Evolutionary conservation across 495 filamentous ascomycete species (phyloP).

Genomic region (Hypoxylon lienhwacheense): DNA sequence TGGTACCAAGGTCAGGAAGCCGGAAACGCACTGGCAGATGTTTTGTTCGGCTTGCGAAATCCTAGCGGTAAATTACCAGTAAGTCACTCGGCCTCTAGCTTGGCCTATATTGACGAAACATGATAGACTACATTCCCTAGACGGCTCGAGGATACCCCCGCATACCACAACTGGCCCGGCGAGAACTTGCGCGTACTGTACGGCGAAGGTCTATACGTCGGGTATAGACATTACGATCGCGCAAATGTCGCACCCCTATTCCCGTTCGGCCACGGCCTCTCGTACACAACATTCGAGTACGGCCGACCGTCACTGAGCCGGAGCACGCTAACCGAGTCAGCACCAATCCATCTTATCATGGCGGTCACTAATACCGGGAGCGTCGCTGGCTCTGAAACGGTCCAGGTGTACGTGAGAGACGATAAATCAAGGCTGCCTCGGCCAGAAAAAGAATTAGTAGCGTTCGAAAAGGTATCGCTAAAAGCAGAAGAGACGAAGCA

Average conservation of each 20-base stretch:
- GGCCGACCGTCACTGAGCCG: conserved; percentile 58
- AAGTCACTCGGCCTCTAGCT: conserved; percentile 8
- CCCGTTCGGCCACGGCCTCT: conserved; percentile 81
- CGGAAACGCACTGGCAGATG: conserved; percentile 81
- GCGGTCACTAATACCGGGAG: conserved; percentile 69
- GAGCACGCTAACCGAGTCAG: conserved; percentile 53
- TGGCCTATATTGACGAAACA: conserved; percentile 32
- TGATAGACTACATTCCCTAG: conserved; percentile 65
- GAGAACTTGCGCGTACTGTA: conserved; percentile 78
- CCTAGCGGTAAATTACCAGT: conserved; percentile 85
- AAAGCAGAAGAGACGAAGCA: conserved; percentile 69
- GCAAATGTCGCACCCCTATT: conserved; percentile 66
- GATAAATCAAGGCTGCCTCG: conserved; percentile 59
- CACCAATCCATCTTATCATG: conserved; percentile 62
- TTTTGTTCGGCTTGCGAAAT: conserved; percentile 81
- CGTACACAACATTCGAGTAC: conserved; percentile 77
- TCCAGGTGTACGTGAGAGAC: conserved; percentile 74
- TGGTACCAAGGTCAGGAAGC: conserved; percentile 89
- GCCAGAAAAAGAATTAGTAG: conserved; percentile 76
- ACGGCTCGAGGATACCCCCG: conserved; percentile 75
- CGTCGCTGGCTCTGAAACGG: conserved; percentile 69
- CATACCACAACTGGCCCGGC: conserved; percentile 82
- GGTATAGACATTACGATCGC: conserved; percentile 82
- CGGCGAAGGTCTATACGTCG: conserved; percentile 82
- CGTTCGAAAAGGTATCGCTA: conserved; percentile 76